These are phyloP conservation scores for Nepenthes alata DNA, from an alignment of 179 eudicot genomes.

Conservation along the genomic window DNA sequence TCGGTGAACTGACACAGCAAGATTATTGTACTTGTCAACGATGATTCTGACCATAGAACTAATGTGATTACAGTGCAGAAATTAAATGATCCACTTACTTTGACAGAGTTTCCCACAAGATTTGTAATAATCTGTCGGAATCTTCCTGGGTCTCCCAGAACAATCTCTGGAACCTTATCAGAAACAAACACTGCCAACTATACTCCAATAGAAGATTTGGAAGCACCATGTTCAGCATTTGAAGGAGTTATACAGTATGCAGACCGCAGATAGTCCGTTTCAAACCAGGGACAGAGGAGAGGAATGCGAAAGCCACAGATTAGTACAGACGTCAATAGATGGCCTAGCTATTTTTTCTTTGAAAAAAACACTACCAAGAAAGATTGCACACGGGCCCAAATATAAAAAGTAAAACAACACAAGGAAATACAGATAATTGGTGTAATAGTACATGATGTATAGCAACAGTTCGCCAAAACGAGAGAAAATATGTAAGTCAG, in stretches of 20 bases:
- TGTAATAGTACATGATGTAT: not conserved
- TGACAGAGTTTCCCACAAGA: conserved; percentile 69
- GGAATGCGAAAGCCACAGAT: too few relatives aligned
- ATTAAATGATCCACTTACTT: conserved; percentile 25
- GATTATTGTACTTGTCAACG: not conserved
- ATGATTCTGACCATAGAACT: not conserved
- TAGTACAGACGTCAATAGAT: too few relatives aligned
- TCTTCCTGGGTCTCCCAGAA: conserved; percentile 66
- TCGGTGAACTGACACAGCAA: conserved; percentile 38
- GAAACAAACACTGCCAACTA: conserved; percentile 63
- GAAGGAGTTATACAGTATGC: not conserved
- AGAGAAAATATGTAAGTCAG: not conserved
- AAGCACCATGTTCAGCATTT: conserved; percentile 2
- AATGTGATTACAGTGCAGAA: not conserved
- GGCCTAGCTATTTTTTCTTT: too few relatives aligned
- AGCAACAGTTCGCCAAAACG: not conserved
- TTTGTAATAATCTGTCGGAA: conserved; percentile 59
- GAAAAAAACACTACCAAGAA: too few relatives aligned
- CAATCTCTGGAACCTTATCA: conserved; percentile 49
- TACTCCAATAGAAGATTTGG: conserved; percentile 10
- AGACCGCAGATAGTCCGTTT: not conserved
- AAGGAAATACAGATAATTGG: not conserved
- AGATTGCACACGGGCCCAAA: not conserved
- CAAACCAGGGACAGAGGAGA: too few relatives aligned
- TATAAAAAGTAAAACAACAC: not conserved